Percentiles rank a stretch among this genome's conserved stretches.
Evolutionary conservation across 768 basidiomycete species (phyloP).

Genomic region (Tulasnella sp.): DNA sequence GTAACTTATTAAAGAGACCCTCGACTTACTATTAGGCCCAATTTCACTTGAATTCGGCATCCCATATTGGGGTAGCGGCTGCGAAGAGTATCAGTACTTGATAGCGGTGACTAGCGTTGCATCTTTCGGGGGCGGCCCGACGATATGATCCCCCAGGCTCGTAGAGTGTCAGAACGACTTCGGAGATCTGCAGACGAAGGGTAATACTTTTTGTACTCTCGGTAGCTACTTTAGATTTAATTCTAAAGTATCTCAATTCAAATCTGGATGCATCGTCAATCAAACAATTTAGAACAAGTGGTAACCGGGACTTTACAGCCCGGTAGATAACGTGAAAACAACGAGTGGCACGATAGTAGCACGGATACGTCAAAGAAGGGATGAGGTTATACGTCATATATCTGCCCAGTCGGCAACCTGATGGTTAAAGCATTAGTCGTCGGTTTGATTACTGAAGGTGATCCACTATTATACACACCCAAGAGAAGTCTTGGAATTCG

Average conservation of each 20-base stretch:
- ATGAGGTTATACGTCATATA: conserved; percentile 32
- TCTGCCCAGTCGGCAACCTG: conserved; percentile 36
- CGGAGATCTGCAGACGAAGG: neutral
- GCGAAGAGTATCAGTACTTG: conserved; percentile 37
- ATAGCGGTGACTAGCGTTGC: conserved; percentile 55
- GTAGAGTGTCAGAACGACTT: conserved; percentile 54
- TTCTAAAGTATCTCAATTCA: conserved; percentile 1
- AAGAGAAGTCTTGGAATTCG: conserved; percentile 98
- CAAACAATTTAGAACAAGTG: neutral
- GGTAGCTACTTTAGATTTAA: neutral
- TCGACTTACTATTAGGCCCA: too few species aligned
- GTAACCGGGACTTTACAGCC: neutral
- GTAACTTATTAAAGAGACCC: too few species aligned
- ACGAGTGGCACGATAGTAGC: neutral
- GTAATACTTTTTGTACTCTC: neutral
- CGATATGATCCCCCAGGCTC: conserved; percentile 81
- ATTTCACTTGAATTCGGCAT: too few species aligned
- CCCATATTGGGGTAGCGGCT: conserved; percentile 34
- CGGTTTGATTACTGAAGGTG: neutral
- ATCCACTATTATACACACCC: conserved; percentile 49
- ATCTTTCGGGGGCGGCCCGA: conserved; percentile 50
- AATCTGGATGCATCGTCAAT: neutral
- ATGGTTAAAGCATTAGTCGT: neutral
- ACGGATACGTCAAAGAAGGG: neutral
- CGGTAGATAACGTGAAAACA: neutral